Conservation (phyloP, 1,139 yeast species). For the Suhomyces chickasaworum region DNA sequence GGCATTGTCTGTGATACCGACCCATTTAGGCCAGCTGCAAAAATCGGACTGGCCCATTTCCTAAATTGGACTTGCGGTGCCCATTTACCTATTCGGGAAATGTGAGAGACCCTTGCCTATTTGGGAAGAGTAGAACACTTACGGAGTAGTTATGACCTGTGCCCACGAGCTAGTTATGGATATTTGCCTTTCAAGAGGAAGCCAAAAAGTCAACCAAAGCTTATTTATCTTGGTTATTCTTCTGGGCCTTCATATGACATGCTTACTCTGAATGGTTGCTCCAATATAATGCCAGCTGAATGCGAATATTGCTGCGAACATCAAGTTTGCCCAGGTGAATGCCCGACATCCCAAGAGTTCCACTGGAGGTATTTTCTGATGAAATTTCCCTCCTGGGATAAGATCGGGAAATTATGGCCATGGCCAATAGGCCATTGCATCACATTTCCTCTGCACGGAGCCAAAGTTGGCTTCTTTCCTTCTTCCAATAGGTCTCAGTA, state of each 20-base stretch:
- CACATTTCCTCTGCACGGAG: neutral
- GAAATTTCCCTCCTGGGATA: neutral
- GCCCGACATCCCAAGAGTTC: neutral
- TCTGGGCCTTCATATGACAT: neutral
- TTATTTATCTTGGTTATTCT: neutral
- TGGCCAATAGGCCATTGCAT: too few species aligned
- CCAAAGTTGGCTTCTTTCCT: too few species aligned
- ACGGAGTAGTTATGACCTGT: neutral
- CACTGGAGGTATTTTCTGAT: neutral
- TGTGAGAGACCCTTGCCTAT: constrained; percentile 1
- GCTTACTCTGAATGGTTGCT: too few species aligned
- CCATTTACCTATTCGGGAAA: neutral
- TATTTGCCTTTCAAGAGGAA: neutral
- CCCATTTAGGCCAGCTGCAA: constrained; percentile 2
- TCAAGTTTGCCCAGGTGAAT: neutral
- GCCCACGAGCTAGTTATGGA: neutral
- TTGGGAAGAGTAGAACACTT: neutral
- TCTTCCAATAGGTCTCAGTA: too few species aligned
- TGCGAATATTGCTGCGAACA: neutral
- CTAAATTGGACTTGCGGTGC: neutral
- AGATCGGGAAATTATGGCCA: neutral
- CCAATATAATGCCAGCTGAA: neutral
- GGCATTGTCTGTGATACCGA: neutral
- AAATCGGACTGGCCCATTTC: constrained; percentile 1
- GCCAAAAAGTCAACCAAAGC: neutral